Conservation (phyloP, 2,329 filamentous ascomycete species). For the Xylariaceae sp. region DNA sequence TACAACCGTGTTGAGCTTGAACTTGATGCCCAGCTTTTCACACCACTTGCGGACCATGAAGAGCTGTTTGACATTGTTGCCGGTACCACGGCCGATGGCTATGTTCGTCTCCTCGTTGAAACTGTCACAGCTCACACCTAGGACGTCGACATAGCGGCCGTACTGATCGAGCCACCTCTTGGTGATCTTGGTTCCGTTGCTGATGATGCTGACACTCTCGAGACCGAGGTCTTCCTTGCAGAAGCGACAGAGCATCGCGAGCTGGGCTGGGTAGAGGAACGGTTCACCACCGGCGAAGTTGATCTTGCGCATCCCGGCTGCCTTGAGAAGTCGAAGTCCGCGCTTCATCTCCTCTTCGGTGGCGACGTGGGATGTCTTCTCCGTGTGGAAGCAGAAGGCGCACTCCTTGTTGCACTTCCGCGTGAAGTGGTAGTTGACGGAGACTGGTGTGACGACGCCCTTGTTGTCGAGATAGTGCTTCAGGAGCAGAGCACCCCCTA, state of each 20-base stretch:
- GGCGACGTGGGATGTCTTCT: constrained; percentile 41
- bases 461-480: not conserved
- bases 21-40: constrained; percentile 42
- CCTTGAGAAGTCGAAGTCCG: constrained; percentile 41
- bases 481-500: constrained; percentile 3
- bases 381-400: constrained; percentile 55
- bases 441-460: constrained; percentile 26
- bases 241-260: constrained; percentile 41
- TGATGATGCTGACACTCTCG: constrained; percentile 50
- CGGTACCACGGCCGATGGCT: constrained; percentile 46
- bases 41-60: constrained; percentile 43
- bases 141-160: constrained; percentile 44
- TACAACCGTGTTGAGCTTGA: constrained; percentile 55
- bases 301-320: constrained; percentile 50
- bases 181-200: constrained; percentile 46
- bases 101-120: constrained; percentile 47
- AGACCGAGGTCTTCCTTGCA: constrained; percentile 45
- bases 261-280: constrained; percentile 43
- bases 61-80: constrained; percentile 42
- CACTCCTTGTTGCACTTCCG: constrained; percentile 46
- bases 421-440: constrained; percentile 44
- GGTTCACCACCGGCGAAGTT: constrained; percentile 54
- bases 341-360: constrained; percentile 38
- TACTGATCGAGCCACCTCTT: constrained; percentile 40
- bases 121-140: constrained; percentile 52